phyloP scores from a whole-genome alignment of 805 yeast species.

The Pichia eremophila region DNA sequence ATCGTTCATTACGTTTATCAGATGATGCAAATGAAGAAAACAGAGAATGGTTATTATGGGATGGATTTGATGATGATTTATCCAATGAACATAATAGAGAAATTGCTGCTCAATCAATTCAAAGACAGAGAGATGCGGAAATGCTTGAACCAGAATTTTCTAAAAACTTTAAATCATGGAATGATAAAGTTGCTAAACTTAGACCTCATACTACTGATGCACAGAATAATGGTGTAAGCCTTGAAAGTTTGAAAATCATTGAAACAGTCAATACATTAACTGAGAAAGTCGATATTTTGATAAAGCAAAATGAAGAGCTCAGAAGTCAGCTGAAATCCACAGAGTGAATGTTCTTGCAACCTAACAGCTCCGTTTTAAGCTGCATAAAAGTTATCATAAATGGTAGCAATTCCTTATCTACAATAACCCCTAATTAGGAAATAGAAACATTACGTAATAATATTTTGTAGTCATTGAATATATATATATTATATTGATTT shows the following conservation, averaged over 20 bases:
- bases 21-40: slow-evolving; percentile 78
- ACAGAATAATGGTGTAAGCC: slow-evolving; percentile 43
- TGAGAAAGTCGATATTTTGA: slow-evolving; percentile 29
- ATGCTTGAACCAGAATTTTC: slow-evolving; percentile 57
- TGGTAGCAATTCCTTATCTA: neutral
- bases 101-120: slow-evolving; percentile 30
- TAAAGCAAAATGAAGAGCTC: slow-evolving; percentile 21
- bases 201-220: slow-evolving; percentile 57
- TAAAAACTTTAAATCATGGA: slow-evolving; percentile 43
- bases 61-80: slow-evolving; percentile 47
- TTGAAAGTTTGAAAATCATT: slow-evolving; percentile 54
- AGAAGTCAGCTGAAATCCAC: slow-evolving; percentile 4
- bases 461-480: no score
- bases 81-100: slow-evolving; percentile 17
- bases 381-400: no score
- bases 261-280: slow-evolving; percentile 40
- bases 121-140: slow-evolving; percentile 55
- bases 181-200: slow-evolving; percentile 34
- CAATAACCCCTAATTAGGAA: neutral
- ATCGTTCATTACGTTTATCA: slow-evolving; percentile 49
- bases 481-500: no score
- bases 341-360: neutral
- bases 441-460: neutral
- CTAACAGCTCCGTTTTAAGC: no score
- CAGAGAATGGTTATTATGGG: slow-evolving; percentile 75